Conservation (phyloP, 225 moss, liverwort and hornwort genomes). For the Bryoerythrophyllum caledonicum region DNA sequence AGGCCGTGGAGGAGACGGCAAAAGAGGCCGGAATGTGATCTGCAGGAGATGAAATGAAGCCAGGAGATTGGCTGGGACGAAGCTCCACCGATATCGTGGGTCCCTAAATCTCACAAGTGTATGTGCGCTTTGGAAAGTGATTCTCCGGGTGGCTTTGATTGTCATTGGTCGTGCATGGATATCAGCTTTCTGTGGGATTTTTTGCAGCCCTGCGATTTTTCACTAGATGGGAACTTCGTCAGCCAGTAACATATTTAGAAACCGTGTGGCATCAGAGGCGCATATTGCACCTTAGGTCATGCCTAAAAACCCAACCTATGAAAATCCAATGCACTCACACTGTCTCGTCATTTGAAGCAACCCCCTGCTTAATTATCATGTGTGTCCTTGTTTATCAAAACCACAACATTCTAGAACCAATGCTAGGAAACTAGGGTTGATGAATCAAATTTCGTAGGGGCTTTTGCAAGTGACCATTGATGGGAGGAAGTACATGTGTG, state of each 20-base stretch:
- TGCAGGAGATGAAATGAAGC: slow-evolving; percentile 11
- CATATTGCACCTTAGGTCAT: not conserved
- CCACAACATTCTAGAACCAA: no score
- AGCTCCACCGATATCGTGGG: slow-evolving; percentile 25
- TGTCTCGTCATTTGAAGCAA: not conserved
- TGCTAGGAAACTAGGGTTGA: no score
- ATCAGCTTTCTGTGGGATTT: not conserved
- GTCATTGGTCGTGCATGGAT: slow-evolving; percentile 21
- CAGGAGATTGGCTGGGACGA: slow-evolving; percentile 21
- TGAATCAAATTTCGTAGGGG: no score
- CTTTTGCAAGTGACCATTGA: no score
- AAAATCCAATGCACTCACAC: not conserved
- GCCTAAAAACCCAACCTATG: not conserved
- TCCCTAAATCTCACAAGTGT: not conserved
- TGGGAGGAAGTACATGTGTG: no score
- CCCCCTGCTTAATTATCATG: not conserved
- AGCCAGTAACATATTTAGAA: not conserved
- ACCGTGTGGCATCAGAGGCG: not conserved
- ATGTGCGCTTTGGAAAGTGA: not conserved
- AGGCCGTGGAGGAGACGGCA: not conserved
- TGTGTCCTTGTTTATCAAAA: no score
- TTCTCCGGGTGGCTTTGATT: not conserved
- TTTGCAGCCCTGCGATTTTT: not conserved
- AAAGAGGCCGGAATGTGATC: slow-evolving; percentile 11
- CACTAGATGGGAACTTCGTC: not conserved